Conservation (phyloP, 768 basidiomycete genomes). For the Tricholoma bakamatsutake region DNA sequence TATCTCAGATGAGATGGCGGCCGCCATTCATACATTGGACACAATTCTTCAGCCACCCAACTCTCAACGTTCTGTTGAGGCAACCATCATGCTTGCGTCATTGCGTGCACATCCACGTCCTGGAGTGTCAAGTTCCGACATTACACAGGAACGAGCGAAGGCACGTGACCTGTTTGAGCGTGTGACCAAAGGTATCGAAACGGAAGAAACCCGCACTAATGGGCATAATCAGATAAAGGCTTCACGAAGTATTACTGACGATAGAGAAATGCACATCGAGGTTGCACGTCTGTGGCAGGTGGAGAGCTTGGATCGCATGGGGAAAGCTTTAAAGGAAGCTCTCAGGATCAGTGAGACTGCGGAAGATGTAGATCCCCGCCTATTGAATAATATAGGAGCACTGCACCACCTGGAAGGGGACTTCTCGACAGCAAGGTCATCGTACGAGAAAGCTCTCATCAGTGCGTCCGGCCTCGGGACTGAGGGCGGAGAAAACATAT, state of each 20-base stretch:
- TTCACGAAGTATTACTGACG: constrained; percentile 58
- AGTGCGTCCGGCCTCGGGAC: constrained; percentile 40
- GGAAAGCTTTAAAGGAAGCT: constrained; percentile 70
- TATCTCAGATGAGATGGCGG: constrained; percentile 66
- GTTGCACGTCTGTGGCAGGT: constrained; percentile 86
- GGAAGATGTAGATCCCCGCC: constrained; percentile 52
- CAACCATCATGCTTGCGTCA: constrained; percentile 83
- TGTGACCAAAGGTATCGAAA: constrained; percentile 58
- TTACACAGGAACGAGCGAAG: constrained; percentile 59
- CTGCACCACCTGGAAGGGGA: constrained; percentile 67
- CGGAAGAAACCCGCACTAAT: constrained; percentile 47
- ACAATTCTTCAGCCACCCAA: constrained; percentile 65
- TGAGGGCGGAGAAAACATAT: constrained; percentile 58
- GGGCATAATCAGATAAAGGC: constrained; percentile 33
- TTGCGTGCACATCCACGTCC: constrained; percentile 80
- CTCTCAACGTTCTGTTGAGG: constrained; percentile 68
- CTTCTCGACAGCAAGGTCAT: constrained; percentile 44
- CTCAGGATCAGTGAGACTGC: constrained; percentile 51
- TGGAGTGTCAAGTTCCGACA: constrained; percentile 69
- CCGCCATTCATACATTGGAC: constrained; percentile 82
- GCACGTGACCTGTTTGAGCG: constrained; percentile 83
- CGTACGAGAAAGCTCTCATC: constrained; percentile 74
- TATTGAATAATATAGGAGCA: constrained; percentile 79
- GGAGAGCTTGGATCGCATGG: constrained; percentile 68
- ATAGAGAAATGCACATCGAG: constrained; percentile 87